These are phyloP conservation scores for Monilinia fructicola DNA, from an alignment of 2,329 filamentous ascomycete genomes.

Conservation along the genomic window DNA sequence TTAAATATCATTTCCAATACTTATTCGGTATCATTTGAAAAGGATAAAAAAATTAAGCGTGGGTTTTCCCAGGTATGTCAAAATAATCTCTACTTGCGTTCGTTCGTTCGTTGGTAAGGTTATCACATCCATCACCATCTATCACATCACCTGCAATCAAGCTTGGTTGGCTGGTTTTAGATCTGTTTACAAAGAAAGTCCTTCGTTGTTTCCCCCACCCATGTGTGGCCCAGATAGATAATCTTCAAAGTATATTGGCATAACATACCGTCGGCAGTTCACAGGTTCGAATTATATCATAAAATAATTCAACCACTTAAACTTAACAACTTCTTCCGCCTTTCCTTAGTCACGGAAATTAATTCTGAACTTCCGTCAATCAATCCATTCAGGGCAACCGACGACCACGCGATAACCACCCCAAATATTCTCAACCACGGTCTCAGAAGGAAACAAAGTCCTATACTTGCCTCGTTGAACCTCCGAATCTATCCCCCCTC, in stretches of 20 bases:
- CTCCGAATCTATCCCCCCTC: conserved; percentile 38
- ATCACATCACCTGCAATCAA: neutral
- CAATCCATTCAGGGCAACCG: conserved; percentile 28
- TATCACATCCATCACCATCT: neutral
- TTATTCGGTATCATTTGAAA: neutral
- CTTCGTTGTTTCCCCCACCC: conserved; percentile 13
- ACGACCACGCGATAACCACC: conserved; percentile 39
- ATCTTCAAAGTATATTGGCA: neutral
- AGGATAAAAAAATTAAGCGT: neutral
- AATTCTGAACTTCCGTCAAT: conserved; percentile 20
- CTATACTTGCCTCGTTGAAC: conserved; percentile 37
- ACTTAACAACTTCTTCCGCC: neutral
- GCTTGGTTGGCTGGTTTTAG: neutral
- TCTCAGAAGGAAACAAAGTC: conserved; percentile 39
- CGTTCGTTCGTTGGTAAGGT: conserved; percentile 1
- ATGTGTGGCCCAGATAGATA: neutral
- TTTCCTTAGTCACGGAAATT: conserved; percentile 12
- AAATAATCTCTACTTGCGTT: neutral
- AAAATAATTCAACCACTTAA: neutral
- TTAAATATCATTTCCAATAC: conserved; percentile 11
- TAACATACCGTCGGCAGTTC: conserved; percentile 8
- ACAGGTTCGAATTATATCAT: conserved; percentile 16
- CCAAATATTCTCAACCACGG: conserved; percentile 23
- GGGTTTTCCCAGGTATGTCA: conserved; percentile 12
- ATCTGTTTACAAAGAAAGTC: conserved; percentile 17